phyloP scores from a whole-genome alignment of 2,329 filamentous ascomycete species.

The Pseudocercospora fijiensis region DNA sequence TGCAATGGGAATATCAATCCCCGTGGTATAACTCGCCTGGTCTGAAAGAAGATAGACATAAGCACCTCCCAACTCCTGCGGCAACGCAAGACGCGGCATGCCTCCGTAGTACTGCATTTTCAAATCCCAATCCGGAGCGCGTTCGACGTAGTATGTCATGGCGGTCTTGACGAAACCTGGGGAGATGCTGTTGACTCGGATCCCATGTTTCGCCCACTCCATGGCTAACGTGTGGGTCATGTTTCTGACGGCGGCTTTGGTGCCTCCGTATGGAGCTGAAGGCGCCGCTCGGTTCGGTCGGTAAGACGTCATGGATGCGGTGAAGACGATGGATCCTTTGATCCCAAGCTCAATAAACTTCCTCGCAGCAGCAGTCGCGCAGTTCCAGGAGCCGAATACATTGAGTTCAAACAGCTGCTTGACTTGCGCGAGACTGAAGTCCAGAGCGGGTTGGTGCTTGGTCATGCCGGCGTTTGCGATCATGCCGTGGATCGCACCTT shows the following conservation, averaged over 20 bases:
- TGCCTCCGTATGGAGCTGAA: slow-evolving; percentile 44
- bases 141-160: slow-evolving; percentile 53
- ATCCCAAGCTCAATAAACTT: slow-evolving; percentile 49
- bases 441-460: slow-evolving; percentile 36
- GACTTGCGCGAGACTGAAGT: slow-evolving; percentile 35
- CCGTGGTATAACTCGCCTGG: slow-evolving; percentile 50
- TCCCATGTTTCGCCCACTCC: slow-evolving; percentile 39
- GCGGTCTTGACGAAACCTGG: slow-evolving; percentile 41
- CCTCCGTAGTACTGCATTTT: slow-evolving; percentile 57
- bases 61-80: slow-evolving; percentile 52
- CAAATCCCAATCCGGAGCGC: slow-evolving; percentile 52
- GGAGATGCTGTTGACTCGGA: slow-evolving; percentile 37
- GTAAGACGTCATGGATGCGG: slow-evolving; percentile 50
- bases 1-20: slow-evolving; percentile 52
- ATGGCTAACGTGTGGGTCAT: slow-evolving; percentile 44
- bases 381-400: slow-evolving; percentile 49
- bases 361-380: slow-evolving; percentile 45
- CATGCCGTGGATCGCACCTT: slow-evolving; percentile 34
- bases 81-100: slow-evolving; percentile 53
- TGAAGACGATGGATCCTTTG: slow-evolving; percentile 50
- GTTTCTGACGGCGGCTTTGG: slow-evolving; percentile 46
- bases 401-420: slow-evolving; percentile 40
- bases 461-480: slow-evolving; percentile 36
- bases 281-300: slow-evolving; percentile 43
- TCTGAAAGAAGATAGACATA: slow-evolving; percentile 53